Conservation (phyloP, 139 green algal genomes). For the Chlamydomonas sphaeroides region DNA sequence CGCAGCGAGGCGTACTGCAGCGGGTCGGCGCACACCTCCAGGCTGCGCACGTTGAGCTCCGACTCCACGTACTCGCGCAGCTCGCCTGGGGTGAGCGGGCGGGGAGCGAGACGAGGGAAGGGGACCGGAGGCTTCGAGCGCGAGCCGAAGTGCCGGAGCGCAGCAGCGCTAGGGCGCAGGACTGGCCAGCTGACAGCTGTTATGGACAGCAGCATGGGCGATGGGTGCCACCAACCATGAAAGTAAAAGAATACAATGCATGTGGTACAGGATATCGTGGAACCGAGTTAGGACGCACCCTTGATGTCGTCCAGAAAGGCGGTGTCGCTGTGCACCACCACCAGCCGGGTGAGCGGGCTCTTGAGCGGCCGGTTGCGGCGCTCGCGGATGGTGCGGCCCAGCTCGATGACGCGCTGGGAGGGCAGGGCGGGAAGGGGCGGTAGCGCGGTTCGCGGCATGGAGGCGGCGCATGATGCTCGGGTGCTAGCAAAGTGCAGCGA, state of each 20-base stretch:
- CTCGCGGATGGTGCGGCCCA: conserved; percentile 88
- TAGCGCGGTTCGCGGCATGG: too few relatives aligned
- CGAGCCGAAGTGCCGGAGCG: too few relatives aligned
- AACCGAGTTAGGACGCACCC: too few relatives aligned
- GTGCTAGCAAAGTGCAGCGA: too few relatives aligned
- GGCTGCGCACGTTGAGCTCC: conserved; percentile 88
- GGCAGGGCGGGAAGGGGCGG: not conserved
- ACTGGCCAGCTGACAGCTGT: too few relatives aligned
- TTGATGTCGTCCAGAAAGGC: conserved; percentile 88
- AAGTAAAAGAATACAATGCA: too few relatives aligned
- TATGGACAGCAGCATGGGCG: too few relatives aligned
- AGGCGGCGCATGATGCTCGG: too few relatives aligned
- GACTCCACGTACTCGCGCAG: conserved; percentile 91
- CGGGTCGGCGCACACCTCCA: conserved; percentile 83
- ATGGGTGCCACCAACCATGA: too few relatives aligned
- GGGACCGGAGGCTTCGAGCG: too few relatives aligned
- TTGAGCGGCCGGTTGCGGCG: conserved; percentile 83
- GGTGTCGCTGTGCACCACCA: conserved; percentile 87
- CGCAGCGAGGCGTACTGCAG: conserved; percentile 76
- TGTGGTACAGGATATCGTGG: too few relatives aligned
- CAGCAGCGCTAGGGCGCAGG: too few relatives aligned
- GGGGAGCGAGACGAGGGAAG: not conserved
- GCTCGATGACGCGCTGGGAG: conserved; percentile 83
- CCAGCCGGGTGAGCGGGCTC: conserved; percentile 80
- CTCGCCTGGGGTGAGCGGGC: conserved; percentile 59